Percentiles rank a stretch among this genome's conserved stretches.
phyloP scores from a whole-genome alignment of 495 filamentous ascomycete genomes.

The Podospora comata region DNA sequence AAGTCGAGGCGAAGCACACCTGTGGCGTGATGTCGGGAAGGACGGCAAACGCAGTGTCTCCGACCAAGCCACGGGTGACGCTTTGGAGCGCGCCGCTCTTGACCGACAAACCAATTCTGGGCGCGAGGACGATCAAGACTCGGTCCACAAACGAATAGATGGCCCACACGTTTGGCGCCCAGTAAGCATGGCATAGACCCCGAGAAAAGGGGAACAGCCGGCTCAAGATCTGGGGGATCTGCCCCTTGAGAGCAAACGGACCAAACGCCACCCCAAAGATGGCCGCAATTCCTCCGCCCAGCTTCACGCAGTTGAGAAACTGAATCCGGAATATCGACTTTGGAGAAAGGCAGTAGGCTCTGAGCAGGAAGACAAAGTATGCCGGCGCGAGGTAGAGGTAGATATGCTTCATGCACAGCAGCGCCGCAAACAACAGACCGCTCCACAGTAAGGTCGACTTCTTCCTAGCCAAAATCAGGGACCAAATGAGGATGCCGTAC shows the following conservation, averaged over 20 bases:
- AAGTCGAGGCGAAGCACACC: constrained; percentile 75
- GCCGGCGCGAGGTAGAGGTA: constrained; percentile 96
- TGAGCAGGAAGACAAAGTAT: constrained; percentile 87
- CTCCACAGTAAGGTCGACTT: constrained; percentile 72
- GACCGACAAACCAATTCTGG: constrained; percentile 68
- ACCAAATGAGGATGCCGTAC: constrained; percentile 84
- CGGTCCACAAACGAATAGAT: constrained; percentile 92
- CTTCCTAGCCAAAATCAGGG: constrained; percentile 75
- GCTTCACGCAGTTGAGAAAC: constrained; percentile 74
- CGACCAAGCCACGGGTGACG: constrained; percentile 87
- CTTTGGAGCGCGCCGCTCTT: constrained; percentile 74
- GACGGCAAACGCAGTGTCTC: constrained; percentile 92
- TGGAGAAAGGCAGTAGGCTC: constrained; percentile 82
- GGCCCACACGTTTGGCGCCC: constrained; percentile 97
- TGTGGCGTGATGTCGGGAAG: constrained; percentile 80
- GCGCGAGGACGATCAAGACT: constrained; percentile 77
- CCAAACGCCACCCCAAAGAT: constrained; percentile 86
- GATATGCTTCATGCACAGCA: constrained; percentile 96
- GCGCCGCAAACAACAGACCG: constrained; percentile 74
- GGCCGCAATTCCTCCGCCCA: constrained; percentile 65
- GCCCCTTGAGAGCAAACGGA: constrained; percentile 79
- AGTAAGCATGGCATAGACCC: constrained; percentile 94
- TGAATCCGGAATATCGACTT: constrained; percentile 72
- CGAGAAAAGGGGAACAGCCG: constrained; percentile 91
- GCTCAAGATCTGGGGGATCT: constrained; percentile 81